Percentiles rank a stretch among this genome's conserved stretches.
Evolutionary conservation across 2,329 filamentous ascomycete species (phyloP).

Genomic region (Cadophora sp.): DNA sequence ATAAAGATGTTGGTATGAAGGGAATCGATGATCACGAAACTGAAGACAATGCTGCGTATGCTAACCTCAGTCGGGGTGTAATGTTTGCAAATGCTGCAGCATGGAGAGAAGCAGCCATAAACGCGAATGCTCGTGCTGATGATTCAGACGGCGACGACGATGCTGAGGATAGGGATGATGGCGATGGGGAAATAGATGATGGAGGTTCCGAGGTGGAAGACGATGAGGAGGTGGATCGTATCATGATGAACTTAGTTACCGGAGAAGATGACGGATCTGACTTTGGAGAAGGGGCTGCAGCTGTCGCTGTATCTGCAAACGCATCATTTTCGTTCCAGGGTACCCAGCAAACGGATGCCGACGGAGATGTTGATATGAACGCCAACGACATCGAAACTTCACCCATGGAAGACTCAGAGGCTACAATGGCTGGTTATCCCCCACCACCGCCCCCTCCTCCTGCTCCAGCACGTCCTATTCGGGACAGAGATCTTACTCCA

Average conservation of each 20-base stretch:
- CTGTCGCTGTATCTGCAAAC: constrained; percentile 36
- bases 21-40: constrained; percentile 83
- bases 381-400: constrained; percentile 58
- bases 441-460: constrained; percentile 62
- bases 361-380: constrained; percentile 54
- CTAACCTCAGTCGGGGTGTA: constrained; percentile 29
- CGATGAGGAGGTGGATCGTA: constrained; percentile 38
- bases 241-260: constrained; percentile 16
- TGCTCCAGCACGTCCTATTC: constrained; percentile 52
- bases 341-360: constrained; percentile 48
- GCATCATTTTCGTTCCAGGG: constrained; percentile 28
- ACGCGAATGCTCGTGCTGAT: constrained; percentile 29
- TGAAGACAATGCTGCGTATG: constrained; percentile 44
- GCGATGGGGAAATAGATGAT: not conserved
- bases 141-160: constrained; percentile 34
- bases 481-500: constrained; percentile 69
- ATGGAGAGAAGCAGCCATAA: constrained; percentile 27
- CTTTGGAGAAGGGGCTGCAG: constrained; percentile 18
- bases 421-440: constrained; percentile 78
- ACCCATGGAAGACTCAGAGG: constrained; percentile 76
- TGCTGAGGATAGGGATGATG: not conserved
- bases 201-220: not conserved
- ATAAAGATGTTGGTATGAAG: constrained; percentile 77
- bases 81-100: constrained; percentile 30
- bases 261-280: constrained; percentile 43